Base-by-base conservation (phyloP, 768 basidiomycete genomes). In the Chiua virens region DNA sequence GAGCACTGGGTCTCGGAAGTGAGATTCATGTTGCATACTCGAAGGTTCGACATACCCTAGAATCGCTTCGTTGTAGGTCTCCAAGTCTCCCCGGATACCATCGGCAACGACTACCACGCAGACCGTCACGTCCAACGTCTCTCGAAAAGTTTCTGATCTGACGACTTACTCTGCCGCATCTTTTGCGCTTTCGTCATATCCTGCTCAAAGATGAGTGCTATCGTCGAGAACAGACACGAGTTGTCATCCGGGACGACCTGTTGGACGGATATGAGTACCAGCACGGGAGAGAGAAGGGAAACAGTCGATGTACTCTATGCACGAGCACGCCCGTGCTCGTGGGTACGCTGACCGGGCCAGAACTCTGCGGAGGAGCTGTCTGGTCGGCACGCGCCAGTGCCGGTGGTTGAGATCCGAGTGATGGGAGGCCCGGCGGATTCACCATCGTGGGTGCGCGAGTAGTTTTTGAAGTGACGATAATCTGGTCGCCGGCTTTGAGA, bases 171-270 rank as follows among this genome's bases (percentile, higher is more conserved):
- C 70, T 89, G 77, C 37, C 95, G 80, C 63, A 97, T 79, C 54
- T 75, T 70, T 22, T 76, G 73, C 3, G 87, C 88, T 52, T 85
- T 85, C n/a, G 77, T 69, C 13, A 87, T 85, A 50, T 83, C 83
- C 61, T 95, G 92, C 63, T 87, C 84, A 60, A 98, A 95, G 2
- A 96, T 75, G 37, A 96, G 73, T 15, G 89, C 91, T 40, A 92
- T 75, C 3, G 93, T 85, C 4, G 88, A 88, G 73, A 98, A 98
- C 27, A 98, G 74, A 68, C 96, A 98, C 2, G 92, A 89, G 62
- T 98, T 98, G 71, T 98, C 96, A 62, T 98, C 96, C n/a, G 94
- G 95, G 17, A 96, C 92, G 49, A 93, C 78, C 82, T 89, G 22
- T 42, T 25, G 21, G 20, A 15, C 7, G 8, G n/a, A 18, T 11